Percentiles rank a stretch among this genome's conserved stretches.
phyloP scores from a whole-genome alignment of 371 early-diverging fungal genomes.

The Lichtheimia ramosa region DNA sequence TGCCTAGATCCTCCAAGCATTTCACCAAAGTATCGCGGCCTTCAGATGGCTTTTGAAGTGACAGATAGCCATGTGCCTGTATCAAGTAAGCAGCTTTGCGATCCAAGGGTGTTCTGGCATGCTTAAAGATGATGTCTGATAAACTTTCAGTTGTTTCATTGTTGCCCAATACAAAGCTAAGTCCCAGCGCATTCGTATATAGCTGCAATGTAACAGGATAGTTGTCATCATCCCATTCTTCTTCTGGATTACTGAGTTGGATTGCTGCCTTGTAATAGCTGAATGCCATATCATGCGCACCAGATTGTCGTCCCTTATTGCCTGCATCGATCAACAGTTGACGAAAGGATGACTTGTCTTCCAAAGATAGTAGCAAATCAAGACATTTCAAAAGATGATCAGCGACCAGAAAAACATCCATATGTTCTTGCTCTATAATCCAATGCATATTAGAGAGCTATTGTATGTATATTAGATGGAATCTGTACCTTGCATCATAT shows the following conservation, averaged over 20 bases:
- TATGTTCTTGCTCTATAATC: slow-evolving; percentile 14
- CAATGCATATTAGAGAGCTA: neutral
- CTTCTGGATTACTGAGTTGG: slow-evolving; percentile 7
- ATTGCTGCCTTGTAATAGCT: slow-evolving; percentile 35
- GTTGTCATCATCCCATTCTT: slow-evolving; percentile 22
- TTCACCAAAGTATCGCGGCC: slow-evolving; percentile 19
- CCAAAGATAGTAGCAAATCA: slow-evolving; percentile 14
- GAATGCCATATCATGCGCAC: slow-evolving; percentile 43
- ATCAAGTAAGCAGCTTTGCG: slow-evolving; percentile 38
- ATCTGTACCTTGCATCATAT: slow-evolving; percentile 19
- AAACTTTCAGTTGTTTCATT: slow-evolving; percentile 26
- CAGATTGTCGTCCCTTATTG: slow-evolving; percentile 34
- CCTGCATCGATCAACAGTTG: slow-evolving; percentile 37
- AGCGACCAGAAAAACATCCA: slow-evolving; percentile 30
- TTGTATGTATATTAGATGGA: neutral
- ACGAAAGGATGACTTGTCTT: slow-evolving; percentile 24
- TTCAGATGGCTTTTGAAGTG: slow-evolving; percentile 34
- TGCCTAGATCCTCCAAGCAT: slow-evolving; percentile 33
- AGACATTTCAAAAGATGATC: slow-evolving; percentile 44
- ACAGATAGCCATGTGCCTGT: slow-evolving; percentile 33
- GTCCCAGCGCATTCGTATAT: slow-evolving; percentile 30
- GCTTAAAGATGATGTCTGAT: slow-evolving; percentile 24
- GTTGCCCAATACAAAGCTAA: slow-evolving; percentile 42
- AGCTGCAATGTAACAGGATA: slow-evolving; percentile 28
- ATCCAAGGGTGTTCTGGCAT: slow-evolving; percentile 33